Conservation (phyloP, 2,329 filamentous ascomycete genomes). For the Botrytis pseudocinerea region DNA sequence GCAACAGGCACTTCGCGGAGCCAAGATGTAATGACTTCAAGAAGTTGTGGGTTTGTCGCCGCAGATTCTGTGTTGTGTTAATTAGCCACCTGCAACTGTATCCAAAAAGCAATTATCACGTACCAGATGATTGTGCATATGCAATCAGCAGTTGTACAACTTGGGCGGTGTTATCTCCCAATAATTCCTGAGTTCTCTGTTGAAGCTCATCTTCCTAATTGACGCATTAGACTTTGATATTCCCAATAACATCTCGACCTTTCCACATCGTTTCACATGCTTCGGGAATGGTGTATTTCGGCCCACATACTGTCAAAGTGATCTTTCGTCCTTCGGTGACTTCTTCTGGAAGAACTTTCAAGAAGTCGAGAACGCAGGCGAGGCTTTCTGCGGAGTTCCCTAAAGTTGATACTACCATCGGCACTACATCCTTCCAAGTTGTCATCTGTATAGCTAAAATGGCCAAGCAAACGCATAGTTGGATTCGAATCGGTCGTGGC, state of each 20-base stretch:
- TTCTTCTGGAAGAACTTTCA: conserved; percentile 96
- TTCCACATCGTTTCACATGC: conserved; percentile 41
- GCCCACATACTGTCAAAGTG: conserved; percentile 94
- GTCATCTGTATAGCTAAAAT: conserved; percentile 96
- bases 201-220: conserved; percentile 91
- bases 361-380: conserved; percentile 89
- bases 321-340: conserved; percentile 99
- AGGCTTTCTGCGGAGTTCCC: conserved; percentile 75
- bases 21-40: conserved; percentile 97
- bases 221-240: conserved; percentile 51
- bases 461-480: conserved; percentile 91
- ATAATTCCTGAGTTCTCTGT: conserved; percentile 80
- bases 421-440: conserved; percentile 90
- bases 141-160: conserved; percentile 85
- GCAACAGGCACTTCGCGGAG: conserved; percentile 85
- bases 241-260: conserved; percentile 40
- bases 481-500: conserved; percentile 81
- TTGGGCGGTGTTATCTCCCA: conserved; percentile 86
- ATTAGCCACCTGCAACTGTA: conserved; percentile 30
- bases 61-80: conserved; percentile 59
- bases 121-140: conserved; percentile 90
- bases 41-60: conserved; percentile 81
- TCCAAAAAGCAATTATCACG: conserved; percentile 39
- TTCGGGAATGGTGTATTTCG: conserved; percentile 52
- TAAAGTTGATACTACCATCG: conserved; percentile 75